Evolutionary conservation across 2,329 filamentous ascomycete species (phyloP).

Genomic region (Emergomyces africanus): DNA sequence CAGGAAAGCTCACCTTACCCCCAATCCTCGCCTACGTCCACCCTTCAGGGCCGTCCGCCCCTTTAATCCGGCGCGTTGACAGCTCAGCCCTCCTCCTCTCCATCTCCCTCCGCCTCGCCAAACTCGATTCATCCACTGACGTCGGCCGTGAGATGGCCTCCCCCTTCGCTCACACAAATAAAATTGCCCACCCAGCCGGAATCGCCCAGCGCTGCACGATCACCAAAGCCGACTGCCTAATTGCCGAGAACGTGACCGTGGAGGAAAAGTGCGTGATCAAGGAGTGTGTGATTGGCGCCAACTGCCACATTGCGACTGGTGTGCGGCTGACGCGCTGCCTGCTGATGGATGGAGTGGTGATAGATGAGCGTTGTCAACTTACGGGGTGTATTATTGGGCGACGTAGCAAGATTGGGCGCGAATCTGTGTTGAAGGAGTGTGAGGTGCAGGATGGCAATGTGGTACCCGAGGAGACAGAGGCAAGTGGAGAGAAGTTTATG

Average conservation of each 20-base stretch:
- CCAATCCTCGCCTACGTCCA: slow-evolving; percentile 76
- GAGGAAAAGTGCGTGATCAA: slow-evolving; percentile 88
- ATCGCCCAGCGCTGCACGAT: slow-evolving; percentile 73
- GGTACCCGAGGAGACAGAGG: slow-evolving; percentile 62
- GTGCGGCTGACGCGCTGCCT: slow-evolving; percentile 77
- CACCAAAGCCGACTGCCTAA: slow-evolving; percentile 65
- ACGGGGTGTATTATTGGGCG: slow-evolving; percentile 79
- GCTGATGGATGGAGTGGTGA: slow-evolving; percentile 79
- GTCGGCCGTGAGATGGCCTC: slow-evolving; percentile 44
- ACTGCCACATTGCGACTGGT: slow-evolving; percentile 76
- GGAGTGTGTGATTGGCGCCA: slow-evolving; percentile 75
- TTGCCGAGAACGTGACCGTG: slow-evolving; percentile 79
- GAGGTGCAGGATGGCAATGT: slow-evolving; percentile 81
- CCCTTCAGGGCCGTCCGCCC: slow-evolving; percentile 36
- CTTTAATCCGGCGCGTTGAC: slow-evolving; percentile 77
- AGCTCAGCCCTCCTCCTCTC: slow-evolving; percentile 69
- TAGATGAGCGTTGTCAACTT: slow-evolving; percentile 73
- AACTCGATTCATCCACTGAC: slow-evolving; percentile 49
- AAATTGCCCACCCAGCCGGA: slow-evolving; percentile 71
- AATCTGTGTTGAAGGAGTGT: slow-evolving; percentile 68
- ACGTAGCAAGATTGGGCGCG: slow-evolving; percentile 70
- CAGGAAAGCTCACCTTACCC: slow-evolving; percentile 42
- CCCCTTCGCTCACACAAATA: slow-evolving; percentile 63
- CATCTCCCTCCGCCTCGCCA: slow-evolving; percentile 75
- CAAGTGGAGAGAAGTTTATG: slow-evolving; percentile 52